Base-by-base conservation (phyloP, 805 yeast genomes). In the Sungouiella thailandica region DNA sequence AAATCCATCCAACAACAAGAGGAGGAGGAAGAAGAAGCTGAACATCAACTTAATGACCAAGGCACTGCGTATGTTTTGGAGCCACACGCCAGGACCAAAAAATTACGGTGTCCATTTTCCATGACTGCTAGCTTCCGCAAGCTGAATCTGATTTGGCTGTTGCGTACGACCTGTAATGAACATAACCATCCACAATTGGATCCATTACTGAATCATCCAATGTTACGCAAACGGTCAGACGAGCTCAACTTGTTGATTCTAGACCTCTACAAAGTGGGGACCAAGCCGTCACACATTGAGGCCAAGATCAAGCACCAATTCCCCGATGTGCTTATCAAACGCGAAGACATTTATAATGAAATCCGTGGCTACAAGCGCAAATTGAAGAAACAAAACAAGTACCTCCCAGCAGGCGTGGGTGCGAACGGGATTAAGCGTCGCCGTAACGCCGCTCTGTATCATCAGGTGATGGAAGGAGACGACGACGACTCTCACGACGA, bases 151-250 rank as follows among this genome's bases (percentile, higher is more conserved):
- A 63, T 60, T 25, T 74, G 80, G 80, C 68, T 73, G 14, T 55
- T 74, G 30, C 65, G 68, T 35, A 72, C 74, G 10, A 70, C 76
- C 8, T 70, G 76, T 43, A 72, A 72, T 52, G 76, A 72, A 46
- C 80, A 74, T 53, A 74, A 74, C 49, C 80, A 74, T 49, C 76
- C 78, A 15, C 75, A 72, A 47, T 60, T 74, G 41, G 77, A 72
- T 44, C 79, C 80, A 6, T 58, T 73, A 36, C 60, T 69, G 12
- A 72, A 68, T 50, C 76, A 73, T 50, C 80, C 80, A 12, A 72
- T 74, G 76, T 58, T 74, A 40, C 60, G 79, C 41, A 74, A 74
- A 51, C 52, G 79, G 29, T 64, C 73, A 6, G 72, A 68, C 41
- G 74, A 72, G 50, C 68, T 74, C 41, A 74, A 74, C 49, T 54